Evolutionary conservation across 148 eudicot genomes (phyloP).

Genomic region (Suaeda aralocaspica): DNA sequence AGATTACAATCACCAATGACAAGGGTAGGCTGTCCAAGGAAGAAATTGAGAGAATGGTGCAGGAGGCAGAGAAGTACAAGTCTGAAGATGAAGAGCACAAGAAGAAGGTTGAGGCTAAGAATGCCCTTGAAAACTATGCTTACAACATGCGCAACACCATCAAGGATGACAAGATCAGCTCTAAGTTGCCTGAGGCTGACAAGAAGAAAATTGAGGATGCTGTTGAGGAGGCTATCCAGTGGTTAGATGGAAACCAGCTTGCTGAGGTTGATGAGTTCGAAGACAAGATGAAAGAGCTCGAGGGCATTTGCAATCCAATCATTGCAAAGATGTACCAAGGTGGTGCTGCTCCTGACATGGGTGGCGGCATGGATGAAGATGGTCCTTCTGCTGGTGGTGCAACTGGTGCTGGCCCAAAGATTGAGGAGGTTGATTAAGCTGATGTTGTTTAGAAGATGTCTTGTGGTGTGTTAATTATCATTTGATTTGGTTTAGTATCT

Average conservation of each 20-base stretch:
- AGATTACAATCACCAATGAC: slow-evolving; percentile 55
- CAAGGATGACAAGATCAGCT: slow-evolving; percentile 50
- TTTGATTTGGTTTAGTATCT: background rate
- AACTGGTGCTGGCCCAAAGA: slow-evolving; percentile 49
- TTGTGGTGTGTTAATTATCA: background rate
- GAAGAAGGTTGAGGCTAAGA: slow-evolving; percentile 56
- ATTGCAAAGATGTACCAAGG: slow-evolving; percentile 48
- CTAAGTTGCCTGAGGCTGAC: slow-evolving; percentile 38
- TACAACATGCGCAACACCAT: slow-evolving; percentile 58
- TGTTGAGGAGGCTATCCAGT: slow-evolving; percentile 37
- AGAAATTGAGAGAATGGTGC: slow-evolving; percentile 56
- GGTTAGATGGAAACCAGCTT: slow-evolving; percentile 54
- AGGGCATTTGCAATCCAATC: slow-evolving; percentile 43
- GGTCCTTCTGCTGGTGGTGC: slow-evolving; percentile 37
- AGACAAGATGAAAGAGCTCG: slow-evolving; percentile 49
- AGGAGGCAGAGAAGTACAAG: slow-evolving; percentile 56
- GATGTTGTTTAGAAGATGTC: background rate
- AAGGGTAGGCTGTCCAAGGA: slow-evolving; percentile 54
- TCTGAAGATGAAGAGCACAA: slow-evolving; percentile 49
- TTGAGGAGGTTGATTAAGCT: slow-evolving; percentile 50
- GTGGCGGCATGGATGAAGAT: slow-evolving; percentile 43
- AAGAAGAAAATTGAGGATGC: slow-evolving; percentile 57
- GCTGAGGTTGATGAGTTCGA: slow-evolving; percentile 50
- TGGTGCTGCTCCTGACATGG: slow-evolving; percentile 34
- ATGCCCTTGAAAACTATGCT: slow-evolving; percentile 47